Percentiles rank a stretch among this genome's conserved stretches.
Evolutionary conservation across 805 yeast genomes (phyloP).

Genomic region (Ogataea neopini): DNA sequence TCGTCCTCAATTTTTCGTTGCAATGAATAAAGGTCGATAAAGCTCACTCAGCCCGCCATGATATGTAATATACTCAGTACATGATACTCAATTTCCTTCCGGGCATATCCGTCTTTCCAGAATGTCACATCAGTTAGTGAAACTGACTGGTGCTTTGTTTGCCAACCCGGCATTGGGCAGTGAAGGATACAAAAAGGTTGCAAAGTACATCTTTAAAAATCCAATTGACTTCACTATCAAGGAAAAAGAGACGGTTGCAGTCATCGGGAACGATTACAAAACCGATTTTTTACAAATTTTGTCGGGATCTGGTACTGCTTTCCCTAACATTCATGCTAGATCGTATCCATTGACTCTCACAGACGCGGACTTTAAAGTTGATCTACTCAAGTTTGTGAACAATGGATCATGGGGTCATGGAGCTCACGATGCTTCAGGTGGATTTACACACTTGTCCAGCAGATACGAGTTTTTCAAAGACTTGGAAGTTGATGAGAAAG

Average conservation of each 20-base stretch:
- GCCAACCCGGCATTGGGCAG: neutral
- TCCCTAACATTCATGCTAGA: conserved; percentile 51
- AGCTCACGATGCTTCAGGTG: conserved; percentile 42
- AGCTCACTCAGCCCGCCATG: no score
- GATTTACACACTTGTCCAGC: conserved; percentile 76
- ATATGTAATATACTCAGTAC: no score
- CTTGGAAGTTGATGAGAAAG: conserved; percentile 67
- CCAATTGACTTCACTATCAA: conserved; percentile 44
- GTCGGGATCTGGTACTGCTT: conserved; percentile 54
- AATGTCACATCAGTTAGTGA: neutral
- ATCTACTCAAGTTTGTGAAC: conserved; percentile 40
- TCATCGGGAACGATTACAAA: conserved; percentile 53
- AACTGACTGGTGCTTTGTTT: conserved; percentile 1
- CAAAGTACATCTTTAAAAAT: conserved; percentile 35
- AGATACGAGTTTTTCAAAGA: conserved; percentile 87
- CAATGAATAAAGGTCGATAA: neutral
- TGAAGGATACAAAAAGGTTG: neutral
- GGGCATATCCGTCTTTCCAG: no score
- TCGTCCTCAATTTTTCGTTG: neutral
- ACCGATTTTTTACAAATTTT: conserved; percentile 53
- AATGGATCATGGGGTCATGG: conserved; percentile 38
- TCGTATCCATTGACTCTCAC: conserved; percentile 52
- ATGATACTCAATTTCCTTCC: no score
- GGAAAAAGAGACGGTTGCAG: conserved; percentile 49
- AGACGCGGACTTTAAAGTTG: conserved; percentile 45